Base-by-base conservation (phyloP, 495 filamentous ascomycete species). In the Trichodelitschia bisporula region DNA sequence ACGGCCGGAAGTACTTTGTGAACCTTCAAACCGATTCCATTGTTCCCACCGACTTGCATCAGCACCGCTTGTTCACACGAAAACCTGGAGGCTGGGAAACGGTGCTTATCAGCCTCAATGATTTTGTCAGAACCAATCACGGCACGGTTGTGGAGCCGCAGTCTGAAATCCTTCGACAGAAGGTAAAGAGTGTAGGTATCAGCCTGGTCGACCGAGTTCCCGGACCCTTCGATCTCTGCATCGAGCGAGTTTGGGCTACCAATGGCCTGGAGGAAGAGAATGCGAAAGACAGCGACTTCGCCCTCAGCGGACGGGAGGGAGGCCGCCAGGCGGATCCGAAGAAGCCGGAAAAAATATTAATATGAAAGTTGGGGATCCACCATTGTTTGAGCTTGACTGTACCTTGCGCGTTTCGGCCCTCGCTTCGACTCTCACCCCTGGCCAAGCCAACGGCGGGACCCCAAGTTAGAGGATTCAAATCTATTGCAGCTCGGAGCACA, bases 21-120 rank as follows among this genome's bases (percentile, higher is more conserved):
- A 97, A 97, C 49, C 56, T 97, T 21, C 89, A 93, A 57, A 92
- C 80, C 6, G 86, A 97, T 36, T 74, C 74, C 1, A 66, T 95
- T 31, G 73, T 90, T 28, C 70, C 79, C 19, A 84, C 83, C 2
- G 86, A 97, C 51, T 59, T 97, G 35, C 89, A 93, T 50, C 86
- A 97, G 51, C 89, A 97, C 50, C 59, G 89, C 36, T 46, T 97
- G 10, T 90, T 89, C 50, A 65, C 74, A 12, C 72, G 68, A 46
- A 67, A 67, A 20, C 67, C 72, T 0, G 78, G 82, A 2, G 62
- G 79, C 41, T 97, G 86, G 86, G 82, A 97, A 58, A 90, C 82
- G 5, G 64, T 93, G 15, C 43, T 90, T 28, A 70, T 97, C 31
- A 75, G 75, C 25, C 84, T 80, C 58, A 69, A 69, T 46, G 75